Evolutionary conservation across 2,329 filamentous ascomycete genomes (phyloP), one percentile per base, ranked within the genome.

Genomic region (Monilinia fructicola): DNA sequence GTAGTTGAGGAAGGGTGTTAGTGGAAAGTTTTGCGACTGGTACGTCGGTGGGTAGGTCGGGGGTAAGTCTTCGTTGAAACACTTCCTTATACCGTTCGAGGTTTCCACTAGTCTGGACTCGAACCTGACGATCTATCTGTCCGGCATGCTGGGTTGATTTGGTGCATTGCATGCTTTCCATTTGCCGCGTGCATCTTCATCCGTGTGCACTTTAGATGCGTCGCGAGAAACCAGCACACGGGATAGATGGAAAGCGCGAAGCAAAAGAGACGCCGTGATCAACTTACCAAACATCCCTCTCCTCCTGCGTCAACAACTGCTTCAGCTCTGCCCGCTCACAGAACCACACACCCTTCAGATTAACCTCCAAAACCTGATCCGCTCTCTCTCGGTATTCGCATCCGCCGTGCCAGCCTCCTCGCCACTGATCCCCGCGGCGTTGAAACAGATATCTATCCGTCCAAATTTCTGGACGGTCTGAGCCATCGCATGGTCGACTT

Each of bases 401-500:
- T 74, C 74, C 26, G 71, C 73, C 12, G 63, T 67, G 3, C 73
- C 71, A 1, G 72, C 73, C 12, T 7, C 28, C 2, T 21, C 12
- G 4, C 67, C 67, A 0, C 14, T 11, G 23, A 74, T 68, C 0
- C 73, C 73, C 0, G 85, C 85, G 3, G 84, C 78, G 63, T 87
- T 85, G 10, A 82, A 83, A 28, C 83, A 83, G 5, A 83, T 81
- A 70, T 85, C 82, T 11, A 86, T 78, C 62, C 80, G 80, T 5
- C 84, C 84, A 63, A 83, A 83, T 42, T 77, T 77, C n/a, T 77
- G 71, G n/a, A 85, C 74, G 14, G 81, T 79, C n/a, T 67, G 35
- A 9, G 46, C n/a, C 2, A 73, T 66, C 4, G 72, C 72, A 4
- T 23, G 50, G 6, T 73, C 66, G 23, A 74, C 58, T 26, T 68